Percentiles rank a stretch among this genome's conserved stretches.
These are phyloP conservation scores for Apophysomyces trapeziformis DNA, from an alignment of 371 early-diverging fungal species.

Conservation along the genomic window DNA sequence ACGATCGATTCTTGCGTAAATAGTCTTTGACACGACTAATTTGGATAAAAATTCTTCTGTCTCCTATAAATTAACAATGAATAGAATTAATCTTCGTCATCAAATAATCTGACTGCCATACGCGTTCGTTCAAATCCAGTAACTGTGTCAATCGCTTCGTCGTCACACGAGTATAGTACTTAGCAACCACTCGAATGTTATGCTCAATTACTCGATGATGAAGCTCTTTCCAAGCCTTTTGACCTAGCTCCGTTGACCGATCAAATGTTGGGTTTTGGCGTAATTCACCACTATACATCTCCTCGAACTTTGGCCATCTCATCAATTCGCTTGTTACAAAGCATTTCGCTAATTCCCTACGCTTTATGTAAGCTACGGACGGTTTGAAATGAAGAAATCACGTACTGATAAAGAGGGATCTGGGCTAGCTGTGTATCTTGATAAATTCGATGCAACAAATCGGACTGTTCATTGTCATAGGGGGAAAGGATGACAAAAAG, in stretches of 20 bases:
- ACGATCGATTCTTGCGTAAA: conserved; percentile 95
- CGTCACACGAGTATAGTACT: conserved; percentile 92
- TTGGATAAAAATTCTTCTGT: conserved; percentile 91
- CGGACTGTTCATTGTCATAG: conserved; percentile 95
- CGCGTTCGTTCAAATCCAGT: conserved; percentile 51
- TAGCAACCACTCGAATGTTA: conserved; percentile 95
- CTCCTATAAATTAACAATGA: conserved; percentile 53
- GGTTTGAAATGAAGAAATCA: not conserved
- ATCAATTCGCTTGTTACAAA: conserved; percentile 93
- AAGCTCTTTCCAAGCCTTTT: conserved; percentile 81
- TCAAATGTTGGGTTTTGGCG: conserved; percentile 75
- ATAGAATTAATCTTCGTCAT: not conserved
- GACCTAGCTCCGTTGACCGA: conserved; percentile 73
- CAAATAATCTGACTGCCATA: conserved; percentile 1
- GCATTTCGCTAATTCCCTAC: conserved; percentile 79
- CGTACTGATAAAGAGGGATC: conserved; percentile 72
- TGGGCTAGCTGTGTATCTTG: conserved; percentile 80
- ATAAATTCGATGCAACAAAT: conserved; percentile 85
- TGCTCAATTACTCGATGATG: conserved; percentile 96
- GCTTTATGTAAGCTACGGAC: not conserved
- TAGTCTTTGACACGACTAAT: conserved; percentile 91
- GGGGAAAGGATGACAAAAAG: conserved; percentile 90
- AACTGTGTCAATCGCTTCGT: conserved; percentile 62
- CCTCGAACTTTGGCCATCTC: conserved; percentile 92
- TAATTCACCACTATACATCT: conserved; percentile 79